Evolutionary conservation across 495 filamentous ascomycete species (phyloP).

Genomic region (Penicillium soppii): DNA sequence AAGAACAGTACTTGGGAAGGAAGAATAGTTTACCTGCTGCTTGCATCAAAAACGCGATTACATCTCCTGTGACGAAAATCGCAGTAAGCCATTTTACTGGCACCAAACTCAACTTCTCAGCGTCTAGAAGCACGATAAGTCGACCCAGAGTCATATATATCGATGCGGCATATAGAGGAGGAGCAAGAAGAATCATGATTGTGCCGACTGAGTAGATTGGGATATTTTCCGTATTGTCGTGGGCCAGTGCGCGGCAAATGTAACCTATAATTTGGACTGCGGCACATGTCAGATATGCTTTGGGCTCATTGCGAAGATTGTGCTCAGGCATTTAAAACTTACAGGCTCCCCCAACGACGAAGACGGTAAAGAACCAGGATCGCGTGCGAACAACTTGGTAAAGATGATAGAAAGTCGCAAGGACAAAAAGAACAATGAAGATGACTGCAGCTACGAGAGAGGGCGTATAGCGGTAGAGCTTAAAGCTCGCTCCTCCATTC

Average conservation of each 20-base stretch:
- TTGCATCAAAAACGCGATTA: constrained; percentile 27
- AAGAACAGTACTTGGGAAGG: neutral
- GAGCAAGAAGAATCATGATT: constrained; percentile 37
- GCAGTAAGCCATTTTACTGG: constrained; percentile 20
- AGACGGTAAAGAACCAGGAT: constrained; percentile 63
- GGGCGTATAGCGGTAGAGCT: constrained; percentile 15
- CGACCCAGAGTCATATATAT: constrained; percentile 57
- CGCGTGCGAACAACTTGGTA: constrained; percentile 36
- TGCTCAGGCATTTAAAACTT: constrained; percentile 17
- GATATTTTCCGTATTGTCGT: constrained; percentile 7
- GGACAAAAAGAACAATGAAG: constrained; percentile 21
- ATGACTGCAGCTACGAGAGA: constrained; percentile 3
- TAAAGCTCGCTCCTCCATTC: neutral
- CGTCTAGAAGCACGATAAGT: constrained; percentile 40
- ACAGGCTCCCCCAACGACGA: constrained; percentile 58
- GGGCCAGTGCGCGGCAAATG: constrained; percentile 41
- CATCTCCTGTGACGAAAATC: constrained; percentile 33
- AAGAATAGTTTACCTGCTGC: constrained; percentile 16
- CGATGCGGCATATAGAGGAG: constrained; percentile 50
- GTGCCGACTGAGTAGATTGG: constrained; percentile 28
- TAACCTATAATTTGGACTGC: constrained; percentile 57
- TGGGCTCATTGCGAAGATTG: no score
- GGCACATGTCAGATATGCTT: neutral
- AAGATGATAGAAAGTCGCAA: constrained; percentile 2
- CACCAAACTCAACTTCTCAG: constrained; percentile 24